Conservation (phyloP, 2,329 filamentous ascomycete genomes). For the Talaromyces sp. region DNA sequence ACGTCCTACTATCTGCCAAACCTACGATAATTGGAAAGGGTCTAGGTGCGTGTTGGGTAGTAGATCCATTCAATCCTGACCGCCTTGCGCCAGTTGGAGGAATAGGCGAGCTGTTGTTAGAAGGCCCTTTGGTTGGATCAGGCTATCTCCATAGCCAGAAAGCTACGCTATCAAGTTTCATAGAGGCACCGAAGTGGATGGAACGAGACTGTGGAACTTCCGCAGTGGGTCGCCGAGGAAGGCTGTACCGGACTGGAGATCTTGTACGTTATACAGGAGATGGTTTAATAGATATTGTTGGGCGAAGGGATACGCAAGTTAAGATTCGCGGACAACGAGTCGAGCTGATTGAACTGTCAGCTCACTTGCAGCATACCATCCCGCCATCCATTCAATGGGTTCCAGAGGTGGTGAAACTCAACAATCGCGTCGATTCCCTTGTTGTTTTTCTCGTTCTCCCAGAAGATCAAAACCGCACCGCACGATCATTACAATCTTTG, state of each 20-base stretch:
- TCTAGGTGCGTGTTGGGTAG: slow-evolving; percentile 35
- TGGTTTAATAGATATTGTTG: slow-evolving; percentile 34
- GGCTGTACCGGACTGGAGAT: slow-evolving; percentile 36
- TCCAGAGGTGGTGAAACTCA: slow-evolving; percentile 2
- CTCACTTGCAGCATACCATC: slow-evolving; percentile 21
- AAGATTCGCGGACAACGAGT: slow-evolving; percentile 43
- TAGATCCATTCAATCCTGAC: slow-evolving; percentile 16
- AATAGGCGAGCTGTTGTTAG: slow-evolving; percentile 40
- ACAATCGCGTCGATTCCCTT: background rate
- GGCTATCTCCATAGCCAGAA: slow-evolving; percentile 45
- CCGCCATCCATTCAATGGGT: background rate
- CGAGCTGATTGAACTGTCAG: slow-evolving; percentile 42
- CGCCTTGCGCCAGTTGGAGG: slow-evolving; percentile 36
- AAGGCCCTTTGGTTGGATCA: slow-evolving; percentile 38
- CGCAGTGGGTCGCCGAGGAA: slow-evolving; percentile 23
- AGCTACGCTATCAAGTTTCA: slow-evolving; percentile 35
- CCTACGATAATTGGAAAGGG: background rate
- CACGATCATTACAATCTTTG: background rate
- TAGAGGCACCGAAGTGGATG: slow-evolving; percentile 39
- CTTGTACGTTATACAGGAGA: slow-evolving; percentile 33
- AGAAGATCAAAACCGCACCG: background rate
- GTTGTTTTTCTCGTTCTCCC: background rate
- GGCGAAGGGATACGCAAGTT: slow-evolving; percentile 37
- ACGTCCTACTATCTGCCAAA: background rate
- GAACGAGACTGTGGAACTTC: slow-evolving; percentile 14